Conservation (phyloP, 2,329 filamentous ascomycete genomes). For the Pseudogymnoascus sp. region DNA sequence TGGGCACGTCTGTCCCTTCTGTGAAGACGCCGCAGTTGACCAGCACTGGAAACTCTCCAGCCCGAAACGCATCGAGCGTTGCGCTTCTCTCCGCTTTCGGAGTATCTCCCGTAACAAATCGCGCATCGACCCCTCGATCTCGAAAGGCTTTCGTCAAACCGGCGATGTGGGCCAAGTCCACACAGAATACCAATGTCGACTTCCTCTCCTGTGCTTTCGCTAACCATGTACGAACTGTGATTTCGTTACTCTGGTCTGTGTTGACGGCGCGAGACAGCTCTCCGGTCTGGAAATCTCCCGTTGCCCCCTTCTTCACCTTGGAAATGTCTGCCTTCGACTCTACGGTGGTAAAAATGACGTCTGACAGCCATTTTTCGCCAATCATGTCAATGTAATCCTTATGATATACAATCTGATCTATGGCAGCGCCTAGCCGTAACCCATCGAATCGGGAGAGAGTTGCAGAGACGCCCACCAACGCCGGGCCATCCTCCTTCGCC, state of each 20-base stretch:
- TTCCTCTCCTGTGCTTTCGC: slow-evolving; percentile 64
- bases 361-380: slow-evolving; percentile 80
- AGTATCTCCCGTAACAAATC: slow-evolving; percentile 80
- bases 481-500: slow-evolving; percentile 43
- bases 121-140: slow-evolving; percentile 68
- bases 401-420: slow-evolving; percentile 95
- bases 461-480: slow-evolving; percentile 84
- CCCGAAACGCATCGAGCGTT: slow-evolving; percentile 67
- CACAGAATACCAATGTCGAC: slow-evolving; percentile 90
- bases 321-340: slow-evolving; percentile 73
- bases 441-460: slow-evolving; percentile 74
- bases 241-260: slow-evolving; percentile 68
- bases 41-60: slow-evolving; percentile 72
- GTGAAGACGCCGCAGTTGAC: slow-evolving; percentile 96
- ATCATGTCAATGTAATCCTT: slow-evolving; percentile 78
- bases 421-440: slow-evolving; percentile 68
- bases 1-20: slow-evolving; percentile 95
- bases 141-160: slow-evolving; percentile 71
- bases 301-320: slow-evolving; percentile 51
- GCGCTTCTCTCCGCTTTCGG: slow-evolving; percentile 57
- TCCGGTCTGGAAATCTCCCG: slow-evolving; percentile 70
- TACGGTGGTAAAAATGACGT: slow-evolving; percentile 92
- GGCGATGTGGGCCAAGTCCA: slow-evolving; percentile 75
- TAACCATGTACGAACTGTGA: slow-evolving; percentile 81
- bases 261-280: slow-evolving; percentile 81